Evolutionary conservation across 1,284 basidiomycete genomes (phyloP).

Genomic region (Ceratobasidium sp.): DNA sequence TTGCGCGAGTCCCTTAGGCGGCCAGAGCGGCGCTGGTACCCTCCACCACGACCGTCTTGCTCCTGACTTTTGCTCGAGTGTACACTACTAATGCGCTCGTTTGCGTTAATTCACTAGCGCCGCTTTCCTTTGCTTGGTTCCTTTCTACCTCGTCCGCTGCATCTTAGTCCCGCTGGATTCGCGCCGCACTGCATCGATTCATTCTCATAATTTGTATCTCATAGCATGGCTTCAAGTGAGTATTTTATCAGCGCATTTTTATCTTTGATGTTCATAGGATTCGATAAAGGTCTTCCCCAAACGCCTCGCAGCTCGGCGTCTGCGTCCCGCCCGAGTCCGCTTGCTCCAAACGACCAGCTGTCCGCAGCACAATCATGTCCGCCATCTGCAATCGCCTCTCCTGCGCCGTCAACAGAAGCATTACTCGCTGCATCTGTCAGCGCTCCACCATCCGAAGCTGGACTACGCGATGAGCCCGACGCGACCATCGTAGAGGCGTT

Average conservation of each 20-base stretch:
- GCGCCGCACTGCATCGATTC: not conserved
- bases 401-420: conserved; percentile 22
- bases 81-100: conserved; percentile 36
- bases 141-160: not conserved
- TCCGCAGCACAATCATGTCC: conserved; percentile 19
- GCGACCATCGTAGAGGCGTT: conserved; percentile 83
- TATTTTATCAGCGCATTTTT: not conserved
- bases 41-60: conserved; percentile 24
- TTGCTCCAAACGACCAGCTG: not conserved
- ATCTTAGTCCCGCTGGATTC: not conserved
- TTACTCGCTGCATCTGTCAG: not conserved
- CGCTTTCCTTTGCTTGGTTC: not conserved
- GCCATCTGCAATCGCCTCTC: conserved; percentile 8
- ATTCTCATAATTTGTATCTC: not conserved
- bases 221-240: conserved; percentile 29
- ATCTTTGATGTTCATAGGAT: no score
- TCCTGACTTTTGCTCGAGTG: not conserved
- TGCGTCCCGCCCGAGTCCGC: conserved; percentile 21
- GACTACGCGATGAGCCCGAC: conserved; percentile 65
- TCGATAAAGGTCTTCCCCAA: conserved; percentile 23
- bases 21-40: conserved; percentile 23
- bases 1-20: not conserved
- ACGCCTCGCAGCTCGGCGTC: conserved; percentile 23
- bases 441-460: not conserved
- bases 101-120: conserved; percentile 27